Conservation (phyloP, 257 asterid species). For the Lavandula angustifolia region DNA sequence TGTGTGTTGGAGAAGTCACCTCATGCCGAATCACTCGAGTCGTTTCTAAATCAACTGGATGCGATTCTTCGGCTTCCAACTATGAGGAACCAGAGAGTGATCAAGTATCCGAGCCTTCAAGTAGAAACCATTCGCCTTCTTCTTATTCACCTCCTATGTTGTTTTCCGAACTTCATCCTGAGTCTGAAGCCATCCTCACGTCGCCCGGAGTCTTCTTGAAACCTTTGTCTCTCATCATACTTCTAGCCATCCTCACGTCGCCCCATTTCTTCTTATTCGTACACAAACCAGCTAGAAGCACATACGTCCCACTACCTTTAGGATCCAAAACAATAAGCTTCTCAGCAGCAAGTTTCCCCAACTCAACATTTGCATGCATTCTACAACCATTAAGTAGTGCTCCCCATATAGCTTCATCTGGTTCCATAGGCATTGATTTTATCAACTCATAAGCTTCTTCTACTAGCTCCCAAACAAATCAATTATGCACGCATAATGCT, state of each 20-base stretch:
- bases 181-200: too few species aligned
- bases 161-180: constrained; percentile 7
- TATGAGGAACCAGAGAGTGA: constrained; percentile 27
- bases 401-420: constrained; percentile 82
- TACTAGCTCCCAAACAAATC: constrained; percentile 63
- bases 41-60: constrained; percentile 29
- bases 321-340: constrained; percentile 68
- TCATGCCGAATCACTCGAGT: too few species aligned
- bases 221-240: constrained; percentile 72
- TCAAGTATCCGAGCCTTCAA: constrained; percentile 34
- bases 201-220: constrained; percentile 71
- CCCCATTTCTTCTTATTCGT: constrained; percentile 70
- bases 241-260: constrained; percentile 62
- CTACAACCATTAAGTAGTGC: constrained; percentile 72
- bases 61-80: constrained; percentile 33
- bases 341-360: constrained; percentile 71
- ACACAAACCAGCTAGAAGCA: constrained; percentile 65
- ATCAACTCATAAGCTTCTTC: constrained; percentile 59
- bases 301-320: constrained; percentile 70
- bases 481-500: constrained; percentile 69
- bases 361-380: constrained; percentile 62
- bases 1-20: constrained; percentile 1
- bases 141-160: neutral
- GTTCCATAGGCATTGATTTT: constrained; percentile 60
- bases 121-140: constrained; percentile 26